A percentile compares a stretch with the other conserved stretches of the same genome.
phyloP scores from a whole-genome alignment of 208 protist genomes.

The Trypanosoma conorhini region DNA sequence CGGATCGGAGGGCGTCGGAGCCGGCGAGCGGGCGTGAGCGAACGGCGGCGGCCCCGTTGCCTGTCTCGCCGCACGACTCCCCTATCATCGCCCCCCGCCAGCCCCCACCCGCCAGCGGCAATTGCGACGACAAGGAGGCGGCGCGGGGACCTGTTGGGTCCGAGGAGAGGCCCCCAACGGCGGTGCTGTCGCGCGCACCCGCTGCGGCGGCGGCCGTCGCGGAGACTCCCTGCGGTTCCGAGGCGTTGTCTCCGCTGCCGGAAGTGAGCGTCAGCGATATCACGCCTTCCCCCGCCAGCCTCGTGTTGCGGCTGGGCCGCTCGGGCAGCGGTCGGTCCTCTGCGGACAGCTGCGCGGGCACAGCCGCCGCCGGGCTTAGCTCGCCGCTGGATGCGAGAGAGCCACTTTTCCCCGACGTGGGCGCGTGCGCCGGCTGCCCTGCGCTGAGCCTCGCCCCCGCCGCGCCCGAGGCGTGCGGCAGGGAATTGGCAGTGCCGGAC shows the following conservation, averaged over 20 bases:
- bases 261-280: constrained; percentile 27
- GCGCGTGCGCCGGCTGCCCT: neutral
- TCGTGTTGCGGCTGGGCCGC: neutral
- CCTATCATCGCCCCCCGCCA: neutral
- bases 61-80: neutral
- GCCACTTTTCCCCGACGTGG: constrained; percentile 3
- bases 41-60: neutral
- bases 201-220: neutral
- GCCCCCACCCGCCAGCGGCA: neutral
- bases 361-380: neutral
- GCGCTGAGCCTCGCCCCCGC: neutral
- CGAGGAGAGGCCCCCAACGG: neutral
- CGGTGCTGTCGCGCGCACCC: neutral
- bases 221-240: neutral
- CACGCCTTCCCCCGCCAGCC: constrained; percentile 6
- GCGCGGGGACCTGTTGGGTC: neutral
- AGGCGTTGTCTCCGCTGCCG: neutral
- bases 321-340: neutral
- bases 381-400: too few relatives aligned
- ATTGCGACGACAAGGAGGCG: neutral
- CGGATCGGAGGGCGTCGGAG: neutral
- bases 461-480: neutral
- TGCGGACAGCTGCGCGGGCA: too few relatives aligned
- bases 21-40: neutral
- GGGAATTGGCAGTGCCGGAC: neutral